A percentile compares a stretch with the other conserved stretches of the same genome.
These are phyloP conservation scores for Trichoderma atroviride DNA, from an alignment of 2,329 filamentous ascomycete species.

Conservation along the genomic window DNA sequence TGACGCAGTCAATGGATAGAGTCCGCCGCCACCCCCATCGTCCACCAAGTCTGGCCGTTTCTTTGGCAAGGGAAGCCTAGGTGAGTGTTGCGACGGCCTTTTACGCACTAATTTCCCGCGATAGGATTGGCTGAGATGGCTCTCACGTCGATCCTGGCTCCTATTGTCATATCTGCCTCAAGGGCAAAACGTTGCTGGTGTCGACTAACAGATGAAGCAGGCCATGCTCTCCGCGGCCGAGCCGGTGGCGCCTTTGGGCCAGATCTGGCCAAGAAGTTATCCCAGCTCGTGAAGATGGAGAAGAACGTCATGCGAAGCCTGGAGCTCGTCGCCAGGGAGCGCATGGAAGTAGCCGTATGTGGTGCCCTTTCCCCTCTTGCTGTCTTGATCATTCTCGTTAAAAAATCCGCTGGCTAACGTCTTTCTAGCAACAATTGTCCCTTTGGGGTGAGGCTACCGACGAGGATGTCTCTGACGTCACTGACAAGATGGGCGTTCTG, in stretches of 20 bases:
- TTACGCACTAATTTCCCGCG: not conserved
- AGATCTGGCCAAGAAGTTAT: constrained; percentile 96
- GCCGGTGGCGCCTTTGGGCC: constrained; percentile 76
- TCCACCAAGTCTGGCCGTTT: constrained; percentile 88
- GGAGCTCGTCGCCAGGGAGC: constrained; percentile 90
- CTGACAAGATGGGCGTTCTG: constrained; percentile 96
- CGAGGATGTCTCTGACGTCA: constrained; percentile 97
- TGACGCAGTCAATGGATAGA: constrained; percentile 55
- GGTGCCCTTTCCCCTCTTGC: not conserved
- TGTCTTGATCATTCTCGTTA: not conserved
- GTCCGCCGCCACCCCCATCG: constrained; percentile 87
- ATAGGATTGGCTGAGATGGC: not conserved
- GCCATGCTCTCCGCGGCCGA: constrained; percentile 71
- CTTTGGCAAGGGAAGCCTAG: constrained; percentile 83
- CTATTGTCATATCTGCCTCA: too few relatives aligned
- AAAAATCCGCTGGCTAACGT: not conserved
- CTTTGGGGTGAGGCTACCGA: constrained; percentile 96
- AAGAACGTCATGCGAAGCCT: constrained; percentile 99
- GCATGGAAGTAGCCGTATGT: constrained; percentile 97
- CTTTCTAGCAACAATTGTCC: constrained; percentile 87
- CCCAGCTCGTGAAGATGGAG: constrained; percentile 99
- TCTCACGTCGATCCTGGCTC: not conserved
- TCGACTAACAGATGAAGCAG: constrained; percentile 37
- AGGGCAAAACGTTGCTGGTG: not conserved
- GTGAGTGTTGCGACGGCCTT: constrained; percentile 58